Percentiles rank a stretch among this genome's conserved stretches.
phyloP scores from a whole-genome alignment of 352 stramenopile species.

The Pythium inflatum region DNA sequence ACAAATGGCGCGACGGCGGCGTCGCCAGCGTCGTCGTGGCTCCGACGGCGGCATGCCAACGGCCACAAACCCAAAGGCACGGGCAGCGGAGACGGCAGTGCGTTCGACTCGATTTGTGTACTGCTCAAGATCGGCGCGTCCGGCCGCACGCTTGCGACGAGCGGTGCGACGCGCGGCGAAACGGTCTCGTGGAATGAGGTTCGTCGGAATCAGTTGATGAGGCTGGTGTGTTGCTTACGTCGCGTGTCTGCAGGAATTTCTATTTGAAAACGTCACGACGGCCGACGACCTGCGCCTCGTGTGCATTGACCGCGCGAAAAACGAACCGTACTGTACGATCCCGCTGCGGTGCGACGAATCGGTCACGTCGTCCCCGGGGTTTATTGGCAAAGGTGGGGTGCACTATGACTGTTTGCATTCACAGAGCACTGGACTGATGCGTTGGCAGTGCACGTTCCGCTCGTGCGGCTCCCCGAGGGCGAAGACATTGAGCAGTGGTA shows the following conservation, averaged over 20 bases:
- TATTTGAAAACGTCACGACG: constrained; percentile 63
- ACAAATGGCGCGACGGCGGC: constrained; percentile 25
- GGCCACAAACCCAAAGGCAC: constrained; percentile 34
- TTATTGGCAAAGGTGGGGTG: constrained; percentile 78
- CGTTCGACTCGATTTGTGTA: constrained; percentile 51
- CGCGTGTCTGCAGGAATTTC: constrained; percentile 70
- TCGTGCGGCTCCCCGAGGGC: constrained; percentile 66
- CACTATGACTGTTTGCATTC: not conserved
- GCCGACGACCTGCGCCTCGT: constrained; percentile 70
- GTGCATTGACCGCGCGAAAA: constrained; percentile 68
- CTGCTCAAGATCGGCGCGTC: constrained; percentile 44
- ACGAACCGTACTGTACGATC: constrained; percentile 46
- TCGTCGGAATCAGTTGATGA: not conserved
- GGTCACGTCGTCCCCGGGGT: constrained; percentile 49
- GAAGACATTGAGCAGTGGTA: constrained; percentile 89
- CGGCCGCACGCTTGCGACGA: constrained; percentile 44
- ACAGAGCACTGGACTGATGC: not conserved
- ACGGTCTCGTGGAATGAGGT: constrained; percentile 54
- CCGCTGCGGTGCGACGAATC: constrained; percentile 48
- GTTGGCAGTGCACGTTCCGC: constrained; percentile 55
- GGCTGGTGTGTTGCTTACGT: not conserved
- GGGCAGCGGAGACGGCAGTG: not conserved
- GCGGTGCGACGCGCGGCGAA: constrained; percentile 42
- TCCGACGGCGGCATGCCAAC: constrained; percentile 35
- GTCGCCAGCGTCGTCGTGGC: constrained; percentile 52